Base-by-base conservation (phyloP, 208 protist species). In the Sergeia podlipaevii region DNA sequence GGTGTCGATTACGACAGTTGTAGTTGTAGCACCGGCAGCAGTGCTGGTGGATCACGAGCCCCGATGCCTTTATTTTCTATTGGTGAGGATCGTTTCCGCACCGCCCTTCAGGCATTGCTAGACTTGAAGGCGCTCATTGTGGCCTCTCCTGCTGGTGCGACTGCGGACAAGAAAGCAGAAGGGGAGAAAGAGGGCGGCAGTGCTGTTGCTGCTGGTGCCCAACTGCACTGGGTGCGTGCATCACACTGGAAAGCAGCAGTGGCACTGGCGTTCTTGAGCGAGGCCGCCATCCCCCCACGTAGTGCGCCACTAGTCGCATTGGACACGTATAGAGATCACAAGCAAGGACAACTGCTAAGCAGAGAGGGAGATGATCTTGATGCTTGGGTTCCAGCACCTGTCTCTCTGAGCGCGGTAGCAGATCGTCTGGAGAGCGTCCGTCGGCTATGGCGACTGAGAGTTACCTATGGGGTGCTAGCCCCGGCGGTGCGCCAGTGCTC, bases 231-330 rank as follows among this genome's bases (percentile, higher is more conserved):
- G 49, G 52, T 68, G 4, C 21, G 10, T 18, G 13, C 29, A 27
- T 3, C 15, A 20, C 44, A 49, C 41, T 18, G 23, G 3, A 26
- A 52, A 13, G 68, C 60, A 27, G 48, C 71, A 26, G 49, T 71
- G 27, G 77, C 77, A 7, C 60, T 92, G 10, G 65, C 78, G 41
- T 36, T 57, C 29, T 51, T 89, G 10, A 58, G 75, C 45, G 80
- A 92, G 39, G 69, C 77, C 0, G 80, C 85, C 1, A 62, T 92
- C 24, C 80, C 80, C 1, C 55, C 77, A 55, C 63, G 60, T 33
- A 37, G 69, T 7, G 78, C 84, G 1, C 47, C 69, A 37, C 64
- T 92, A 30, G 26, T 70, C 15, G 39, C 51, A 13, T 6, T 4
- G 2, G 34, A 54, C 17, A 38, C 39, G 3, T 13, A 15, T 4